phyloP scores from a whole-genome alignment of 2,329 filamentous ascomycete genomes.

The Fusarium praegraminearum region DNA sequence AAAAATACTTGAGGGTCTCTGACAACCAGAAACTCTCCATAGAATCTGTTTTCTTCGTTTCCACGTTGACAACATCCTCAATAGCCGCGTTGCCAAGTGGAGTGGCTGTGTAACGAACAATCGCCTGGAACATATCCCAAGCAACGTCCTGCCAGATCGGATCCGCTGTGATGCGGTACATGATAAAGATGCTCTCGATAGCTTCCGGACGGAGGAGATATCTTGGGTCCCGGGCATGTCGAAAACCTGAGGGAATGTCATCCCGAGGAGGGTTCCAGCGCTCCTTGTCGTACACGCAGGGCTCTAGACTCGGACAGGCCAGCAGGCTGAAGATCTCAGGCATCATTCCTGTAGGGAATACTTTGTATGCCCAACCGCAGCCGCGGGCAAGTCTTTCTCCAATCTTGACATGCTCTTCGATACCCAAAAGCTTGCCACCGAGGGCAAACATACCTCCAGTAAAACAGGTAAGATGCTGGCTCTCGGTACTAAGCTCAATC shows the following conservation, averaged over 20 bases:
- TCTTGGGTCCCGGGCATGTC: slow-evolving; percentile 62
- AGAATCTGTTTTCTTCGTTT: slow-evolving; percentile 62
- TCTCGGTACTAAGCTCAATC: slow-evolving; percentile 46
- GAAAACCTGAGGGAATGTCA: slow-evolving; percentile 69
- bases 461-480: slow-evolving; percentile 74
- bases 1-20: slow-evolving; percentile 82
- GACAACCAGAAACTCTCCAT: slow-evolving; percentile 81
- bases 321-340: slow-evolving; percentile 65
- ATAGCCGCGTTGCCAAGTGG: slow-evolving; percentile 63
- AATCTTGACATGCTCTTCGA: slow-evolving; percentile 60
- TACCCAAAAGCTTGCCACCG: slow-evolving; percentile 68
- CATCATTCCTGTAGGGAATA: slow-evolving; percentile 68
- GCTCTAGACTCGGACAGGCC: slow-evolving; percentile 55
- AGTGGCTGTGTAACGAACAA: slow-evolving; percentile 60
- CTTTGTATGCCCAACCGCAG: slow-evolving; percentile 69
- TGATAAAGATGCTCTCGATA: slow-evolving; percentile 61
- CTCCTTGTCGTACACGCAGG: slow-evolving; percentile 51
- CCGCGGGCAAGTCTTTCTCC: slow-evolving; percentile 64
- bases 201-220: slow-evolving; percentile 66
- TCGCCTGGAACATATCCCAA: slow-evolving; percentile 65
- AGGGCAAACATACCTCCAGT: slow-evolving; percentile 76
- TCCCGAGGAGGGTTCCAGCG: slow-evolving; percentile 45
- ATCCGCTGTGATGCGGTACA: slow-evolving; percentile 64
- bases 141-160: slow-evolving; percentile 62
- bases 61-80: slow-evolving; percentile 54